Conservation (phyloP, 192 early-diverging fungal genomes). For the Coemansia sp. region DNA sequence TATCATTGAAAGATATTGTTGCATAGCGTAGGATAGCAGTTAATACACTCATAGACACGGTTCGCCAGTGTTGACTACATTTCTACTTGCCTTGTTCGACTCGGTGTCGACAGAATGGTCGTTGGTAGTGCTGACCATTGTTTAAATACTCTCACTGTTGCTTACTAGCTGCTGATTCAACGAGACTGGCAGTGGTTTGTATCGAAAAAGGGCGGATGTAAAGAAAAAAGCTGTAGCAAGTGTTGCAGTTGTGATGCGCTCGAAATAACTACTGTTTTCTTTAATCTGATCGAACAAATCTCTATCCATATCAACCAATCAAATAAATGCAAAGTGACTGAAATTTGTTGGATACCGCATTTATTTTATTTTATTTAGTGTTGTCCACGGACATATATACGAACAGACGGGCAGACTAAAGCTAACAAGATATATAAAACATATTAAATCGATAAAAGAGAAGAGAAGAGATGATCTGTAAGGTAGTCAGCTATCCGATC, state of each 20-base stretch:
- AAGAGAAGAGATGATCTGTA: too few relatives aligned
- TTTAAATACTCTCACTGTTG: neutral
- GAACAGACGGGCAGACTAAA: too few relatives aligned
- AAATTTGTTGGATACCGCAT: too few relatives aligned
- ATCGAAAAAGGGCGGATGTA: neutral
- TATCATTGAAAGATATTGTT: neutral
- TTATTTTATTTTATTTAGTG: too few relatives aligned
- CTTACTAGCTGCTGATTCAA: neutral
- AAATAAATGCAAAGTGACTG: too few relatives aligned
- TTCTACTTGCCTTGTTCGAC: neutral
- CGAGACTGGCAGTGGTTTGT: neutral
- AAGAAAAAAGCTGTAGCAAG: neutral
- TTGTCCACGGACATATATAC: too few relatives aligned
- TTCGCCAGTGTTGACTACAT: neutral
- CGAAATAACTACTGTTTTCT: neutral
- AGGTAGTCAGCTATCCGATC: constrained; percentile 1
- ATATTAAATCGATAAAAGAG: too few relatives aligned
- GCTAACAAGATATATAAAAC: too few relatives aligned
- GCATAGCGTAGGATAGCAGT: neutral
- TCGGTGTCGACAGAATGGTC: neutral
- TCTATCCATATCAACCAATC: too few relatives aligned
- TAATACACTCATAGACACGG: neutral
- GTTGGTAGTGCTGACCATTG: constrained; percentile 1
- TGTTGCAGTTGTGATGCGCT: neutral
- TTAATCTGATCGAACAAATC: neutral